Base-by-base conservation (phyloP, 2,329 filamentous ascomycete genomes). In the Aspergillus jensenii region DNA sequence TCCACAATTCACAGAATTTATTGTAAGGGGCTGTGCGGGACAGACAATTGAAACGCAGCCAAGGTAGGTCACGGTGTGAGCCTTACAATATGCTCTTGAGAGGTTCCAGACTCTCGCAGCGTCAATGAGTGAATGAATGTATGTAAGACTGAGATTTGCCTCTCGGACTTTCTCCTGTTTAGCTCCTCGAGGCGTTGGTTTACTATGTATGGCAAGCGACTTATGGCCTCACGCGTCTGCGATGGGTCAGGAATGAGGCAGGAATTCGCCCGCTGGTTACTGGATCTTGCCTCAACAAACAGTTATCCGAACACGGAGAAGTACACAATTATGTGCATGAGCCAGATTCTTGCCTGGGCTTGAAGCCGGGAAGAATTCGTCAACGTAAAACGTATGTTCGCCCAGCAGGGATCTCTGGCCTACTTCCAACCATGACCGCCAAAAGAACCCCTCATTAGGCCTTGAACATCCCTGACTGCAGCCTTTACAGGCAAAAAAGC, bases 1-100 rank as follows among this genome's bases (percentile, higher is more conserved):
- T 58, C 45, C 37, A 49, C 56, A 44, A 33, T 31, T 31, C 49
- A 27, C 46, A 39, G 27, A 54, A 50, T 40, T 9, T 25, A 15
- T 49, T 33, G 55, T 43, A 53, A 46, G 49, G 48, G 55, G 47
- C 49, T 54, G 55, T 47, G 55, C 33, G 50, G 33, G 54, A 50
- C 25, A 19, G 21, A 50, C 35, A 33, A 39, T 35, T 37, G 45
- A 39, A 37, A 48, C 27, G 45, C n/a, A 45, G 44, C 35, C 15
- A 37, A 31, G 27, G 35, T 1, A 37, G 15, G 35, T 35, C 12
- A 37, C 12, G 12, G 7, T 37, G 35, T 14, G 12, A 15, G 14
- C 35, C 35, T 15, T 14, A 7, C 35, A 5, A n/a, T 37, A 19
- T 39, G 49, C 15, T 21, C 27, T 19, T 14, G 31, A 19, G 21